These are phyloP conservation scores for Globisporangium splendens DNA, from an alignment of 352 stramenopile genomes.

Conservation along the genomic window DNA sequence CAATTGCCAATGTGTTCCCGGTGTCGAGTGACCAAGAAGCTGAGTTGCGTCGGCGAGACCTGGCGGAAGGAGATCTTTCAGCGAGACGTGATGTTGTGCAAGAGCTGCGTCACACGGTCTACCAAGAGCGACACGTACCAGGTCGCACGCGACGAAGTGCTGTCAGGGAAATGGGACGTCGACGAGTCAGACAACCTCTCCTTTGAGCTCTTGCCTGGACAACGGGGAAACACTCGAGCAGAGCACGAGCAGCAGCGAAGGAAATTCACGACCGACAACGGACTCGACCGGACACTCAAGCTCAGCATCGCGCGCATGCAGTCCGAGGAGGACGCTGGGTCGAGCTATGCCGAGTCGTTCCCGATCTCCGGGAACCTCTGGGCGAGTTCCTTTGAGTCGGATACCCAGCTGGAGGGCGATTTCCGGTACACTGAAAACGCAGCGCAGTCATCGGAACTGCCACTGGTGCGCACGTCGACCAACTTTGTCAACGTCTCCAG, in stretches of 20 bases:
- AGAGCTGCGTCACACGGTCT: constrained; percentile 8
- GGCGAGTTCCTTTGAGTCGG: constrained; percentile 12
- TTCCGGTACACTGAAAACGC: neutral
- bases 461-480: neutral
- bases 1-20: constrained; percentile 9
- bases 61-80: constrained; percentile 11
- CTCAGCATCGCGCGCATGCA: constrained; percentile 13
- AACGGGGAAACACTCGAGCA: constrained; percentile 2
- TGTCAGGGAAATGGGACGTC: constrained; percentile 14
- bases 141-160: constrained; percentile 15
- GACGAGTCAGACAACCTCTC: constrained; percentile 5
- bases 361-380: constrained; percentile 6
- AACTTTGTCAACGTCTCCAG: constrained; percentile 4
- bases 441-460: constrained; percentile 7
- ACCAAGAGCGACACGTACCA: constrained; percentile 4
- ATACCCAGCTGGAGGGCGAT: neutral
- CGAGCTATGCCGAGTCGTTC: constrained; percentile 7
- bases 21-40: constrained; percentile 12
- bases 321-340: constrained; percentile 6
- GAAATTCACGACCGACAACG: neutral
- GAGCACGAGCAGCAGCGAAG: constrained; percentile 9
- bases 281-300: constrained; percentile 12
- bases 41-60: constrained; percentile 5
- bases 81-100: constrained; percentile 9
- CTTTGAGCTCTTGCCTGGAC: constrained; percentile 11